phyloP scores from a whole-genome alignment of 129 eudicot genomes.

The Chrysanthemum makinoi region DNA sequence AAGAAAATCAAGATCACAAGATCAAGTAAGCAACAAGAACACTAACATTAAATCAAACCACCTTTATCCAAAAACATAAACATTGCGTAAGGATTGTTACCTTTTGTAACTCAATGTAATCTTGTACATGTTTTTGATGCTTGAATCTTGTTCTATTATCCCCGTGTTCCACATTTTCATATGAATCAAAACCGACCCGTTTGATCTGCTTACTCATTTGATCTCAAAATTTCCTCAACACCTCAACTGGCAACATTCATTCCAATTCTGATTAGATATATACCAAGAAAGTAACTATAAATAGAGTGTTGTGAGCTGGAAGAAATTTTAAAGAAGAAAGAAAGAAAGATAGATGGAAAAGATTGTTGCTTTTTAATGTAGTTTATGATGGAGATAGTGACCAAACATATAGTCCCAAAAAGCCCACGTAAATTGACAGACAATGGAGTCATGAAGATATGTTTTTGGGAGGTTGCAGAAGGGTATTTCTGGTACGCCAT shows the following conservation, averaged over 20 bases:
- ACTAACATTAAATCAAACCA: background rate
- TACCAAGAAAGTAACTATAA: conserved; percentile 12
- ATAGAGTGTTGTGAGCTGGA: conserved; percentile 11
- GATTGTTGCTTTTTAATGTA: conserved; percentile 23
- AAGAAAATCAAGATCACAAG: conserved; percentile 4
- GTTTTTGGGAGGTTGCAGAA: conserved; percentile 54
- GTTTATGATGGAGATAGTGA: conserved; percentile 37
- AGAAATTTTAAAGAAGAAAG: conserved; percentile 9
- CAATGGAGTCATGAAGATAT: conserved; percentile 62
- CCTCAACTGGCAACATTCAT: background rate
- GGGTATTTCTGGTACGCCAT: conserved; percentile 22
- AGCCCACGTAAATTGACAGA: conserved; percentile 53
- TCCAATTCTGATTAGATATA: background rate
- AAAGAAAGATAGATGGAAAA: conserved; percentile 22
- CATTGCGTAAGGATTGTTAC: conserved; percentile 22
- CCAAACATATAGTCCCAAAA: conserved; percentile 52
- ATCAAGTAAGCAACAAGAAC: conserved; percentile 4
- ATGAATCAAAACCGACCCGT: conserved; percentile 38
- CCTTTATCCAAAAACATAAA: conserved; percentile 8
- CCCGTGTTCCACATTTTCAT: conserved; percentile 12
- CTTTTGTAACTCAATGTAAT: conserved; percentile 47
- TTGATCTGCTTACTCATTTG: conserved; percentile 50
- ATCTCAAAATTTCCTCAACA: conserved; percentile 20
- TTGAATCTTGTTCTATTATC: conserved; percentile 39
- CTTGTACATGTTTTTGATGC: conserved; percentile 56